Evolutionary conservation across 352 stramenopile species (phyloP).

Genomic region (Pythium myriotylum): DNA sequence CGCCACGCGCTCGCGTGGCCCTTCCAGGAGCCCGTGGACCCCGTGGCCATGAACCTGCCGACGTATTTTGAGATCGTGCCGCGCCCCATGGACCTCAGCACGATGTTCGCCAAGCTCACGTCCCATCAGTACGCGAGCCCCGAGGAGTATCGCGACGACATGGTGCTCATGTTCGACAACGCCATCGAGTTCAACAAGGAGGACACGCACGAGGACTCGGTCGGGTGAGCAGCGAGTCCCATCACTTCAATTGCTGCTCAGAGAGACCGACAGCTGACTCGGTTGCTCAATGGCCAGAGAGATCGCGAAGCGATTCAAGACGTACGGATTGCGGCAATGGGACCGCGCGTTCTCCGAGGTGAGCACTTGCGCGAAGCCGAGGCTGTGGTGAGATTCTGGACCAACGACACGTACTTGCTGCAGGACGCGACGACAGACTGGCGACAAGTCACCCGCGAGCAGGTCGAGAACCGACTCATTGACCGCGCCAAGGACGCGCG

Average conservation of each 20-base stretch:
- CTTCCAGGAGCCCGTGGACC: slow-evolving; percentile 95
- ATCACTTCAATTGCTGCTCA: no score
- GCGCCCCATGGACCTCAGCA: slow-evolving; percentile 97
- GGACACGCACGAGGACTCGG: slow-evolving; percentile 70
- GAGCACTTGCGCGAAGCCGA: not conserved
- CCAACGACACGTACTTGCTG: no score
- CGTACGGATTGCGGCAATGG: slow-evolving; percentile 48
- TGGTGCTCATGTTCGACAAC: slow-evolving; percentile 87
- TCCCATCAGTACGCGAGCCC: slow-evolving; percentile 52
- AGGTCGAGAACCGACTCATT: slow-evolving; percentile 56
- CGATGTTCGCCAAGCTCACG: slow-evolving; percentile 87
- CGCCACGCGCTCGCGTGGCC: slow-evolving; percentile 74
- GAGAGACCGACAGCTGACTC: no score
- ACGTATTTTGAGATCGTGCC: slow-evolving; percentile 95
- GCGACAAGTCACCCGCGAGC: slow-evolving; percentile 51
- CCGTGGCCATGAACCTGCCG: slow-evolving; percentile 90
- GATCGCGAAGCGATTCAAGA: slow-evolving; percentile 66
- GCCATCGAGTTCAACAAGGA: slow-evolving; percentile 88
- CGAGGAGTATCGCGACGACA: slow-evolving; percentile 59
- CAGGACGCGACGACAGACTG: slow-evolving; percentile 69
- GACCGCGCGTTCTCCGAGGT: slow-evolving; percentile 62
- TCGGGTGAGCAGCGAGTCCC: slow-evolving; percentile 39
- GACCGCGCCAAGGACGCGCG: slow-evolving; percentile 51
- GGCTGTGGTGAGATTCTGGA: not conserved
- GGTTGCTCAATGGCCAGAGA: slow-evolving; percentile 30